A percentile compares a stretch with the other conserved stretches of the same genome.
Conservation (phyloP, 108 stramenopile genomes). For the Chaetoceros tenuissimus region DNA sequence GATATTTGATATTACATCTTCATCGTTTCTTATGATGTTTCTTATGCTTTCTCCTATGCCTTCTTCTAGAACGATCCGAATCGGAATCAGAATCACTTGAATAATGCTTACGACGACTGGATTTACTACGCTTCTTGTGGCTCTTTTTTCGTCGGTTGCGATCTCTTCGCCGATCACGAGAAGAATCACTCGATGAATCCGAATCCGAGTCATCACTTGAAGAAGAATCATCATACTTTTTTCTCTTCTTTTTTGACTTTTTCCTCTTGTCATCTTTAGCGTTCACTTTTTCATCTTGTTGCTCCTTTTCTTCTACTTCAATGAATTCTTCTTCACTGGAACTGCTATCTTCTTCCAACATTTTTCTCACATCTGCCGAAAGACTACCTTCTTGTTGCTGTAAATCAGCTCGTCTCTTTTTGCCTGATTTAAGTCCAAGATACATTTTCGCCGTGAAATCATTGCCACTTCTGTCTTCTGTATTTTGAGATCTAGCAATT, state of each 20-base stretch:
- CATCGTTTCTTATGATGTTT: too few relatives aligned
- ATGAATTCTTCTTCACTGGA: constrained; percentile 80
- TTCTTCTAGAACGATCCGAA: too few relatives aligned
- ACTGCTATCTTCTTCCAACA: constrained; percentile 54
- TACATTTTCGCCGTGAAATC: constrained; percentile 77
- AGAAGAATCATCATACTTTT: too few relatives aligned
- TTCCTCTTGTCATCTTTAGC: constrained; percentile 27
- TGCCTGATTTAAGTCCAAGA: constrained; percentile 64
- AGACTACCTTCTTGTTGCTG: constrained; percentile 5
- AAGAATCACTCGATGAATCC: too few relatives aligned
- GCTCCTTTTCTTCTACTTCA: constrained; percentile 17
- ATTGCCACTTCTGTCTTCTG: constrained; percentile 50
- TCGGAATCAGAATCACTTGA: too few relatives aligned
- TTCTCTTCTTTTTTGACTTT: constrained; percentile 25
- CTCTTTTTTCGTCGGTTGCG: too few relatives aligned
- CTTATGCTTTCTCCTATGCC: too few relatives aligned
- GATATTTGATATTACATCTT: too few relatives aligned
- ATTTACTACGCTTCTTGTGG: too few relatives aligned
- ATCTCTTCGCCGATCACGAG: too few relatives aligned
- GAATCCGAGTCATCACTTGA: too few relatives aligned
- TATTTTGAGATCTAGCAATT: constrained; percentile 69
- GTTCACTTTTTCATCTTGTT: constrained; percentile 27
- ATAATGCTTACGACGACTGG: too few relatives aligned
- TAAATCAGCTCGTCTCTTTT: constrained; percentile 40
- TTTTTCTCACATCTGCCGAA: constrained; percentile 16